phyloP scores from a whole-genome alignment of 2,329 filamentous ascomycete genomes.

The Xylaria arbuscula region DNA sequence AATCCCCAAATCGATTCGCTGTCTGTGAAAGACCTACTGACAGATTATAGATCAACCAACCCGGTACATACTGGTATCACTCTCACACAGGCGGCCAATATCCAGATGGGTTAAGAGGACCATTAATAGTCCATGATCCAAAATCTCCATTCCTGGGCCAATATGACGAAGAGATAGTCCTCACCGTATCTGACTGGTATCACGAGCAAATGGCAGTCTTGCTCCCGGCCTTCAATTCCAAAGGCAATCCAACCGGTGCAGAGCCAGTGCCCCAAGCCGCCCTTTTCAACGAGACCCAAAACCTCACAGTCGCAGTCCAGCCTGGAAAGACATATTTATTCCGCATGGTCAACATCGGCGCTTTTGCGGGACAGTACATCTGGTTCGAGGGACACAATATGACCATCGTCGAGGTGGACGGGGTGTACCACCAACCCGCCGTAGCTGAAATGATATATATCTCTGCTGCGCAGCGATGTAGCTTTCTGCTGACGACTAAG shows the following conservation, averaged over 20 bases:
- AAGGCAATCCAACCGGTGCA: conserved; percentile 66
- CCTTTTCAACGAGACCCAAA: conserved; percentile 76
- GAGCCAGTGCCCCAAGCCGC: conserved; percentile 76
- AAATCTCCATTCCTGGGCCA: conserved; percentile 65
- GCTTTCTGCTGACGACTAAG: conserved; percentile 71
- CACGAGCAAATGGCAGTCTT: conserved; percentile 66
- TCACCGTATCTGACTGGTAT: conserved; percentile 79
- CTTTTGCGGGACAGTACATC: conserved; percentile 74
- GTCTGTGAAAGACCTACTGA: conserved; percentile 27
- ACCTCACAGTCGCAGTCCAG: conserved; percentile 68
- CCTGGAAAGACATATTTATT: conserved; percentile 79
- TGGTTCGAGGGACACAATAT: conserved; percentile 76
- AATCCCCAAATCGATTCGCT: background rate
- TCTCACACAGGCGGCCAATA: conserved; percentile 75
- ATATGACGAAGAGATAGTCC: conserved; percentile 71
- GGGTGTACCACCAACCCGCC: conserved; percentile 71
- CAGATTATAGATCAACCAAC: conserved; percentile 64
- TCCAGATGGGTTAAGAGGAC: conserved; percentile 74
- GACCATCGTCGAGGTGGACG: conserved; percentile 78
- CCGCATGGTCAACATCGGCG: conserved; percentile 77
- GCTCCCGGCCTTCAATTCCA: conserved; percentile 62
- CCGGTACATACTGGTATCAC: conserved; percentile 85
- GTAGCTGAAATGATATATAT: conserved; percentile 74
- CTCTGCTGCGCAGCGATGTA: conserved; percentile 73
- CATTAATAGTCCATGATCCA: conserved; percentile 73